These are phyloP conservation scores for Dianthus caryophyllus DNA, from an alignment of 148 eudicot species.

Conservation along the genomic window DNA sequence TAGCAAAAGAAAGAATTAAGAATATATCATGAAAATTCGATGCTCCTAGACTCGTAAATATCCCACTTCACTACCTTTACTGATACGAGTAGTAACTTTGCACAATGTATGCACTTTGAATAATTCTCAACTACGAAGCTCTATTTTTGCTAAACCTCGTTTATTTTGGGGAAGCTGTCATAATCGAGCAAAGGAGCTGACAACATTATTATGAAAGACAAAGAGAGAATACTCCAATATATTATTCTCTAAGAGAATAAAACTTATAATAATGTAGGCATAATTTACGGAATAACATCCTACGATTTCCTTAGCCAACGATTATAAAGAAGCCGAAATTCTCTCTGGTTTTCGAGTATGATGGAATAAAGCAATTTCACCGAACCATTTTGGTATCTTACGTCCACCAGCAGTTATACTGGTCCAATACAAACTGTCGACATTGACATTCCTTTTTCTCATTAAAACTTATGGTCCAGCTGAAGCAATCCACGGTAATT, in stretches of 20 bases:
- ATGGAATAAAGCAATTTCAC: neutral
- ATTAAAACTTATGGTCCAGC: no score
- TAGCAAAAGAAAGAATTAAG: neutral
- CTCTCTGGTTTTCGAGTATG: neutral
- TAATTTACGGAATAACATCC: neutral
- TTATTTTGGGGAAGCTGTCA: neutral
- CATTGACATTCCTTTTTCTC: no score
- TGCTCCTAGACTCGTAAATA: conserved; percentile 6
- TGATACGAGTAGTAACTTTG: no score
- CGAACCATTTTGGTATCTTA: neutral
- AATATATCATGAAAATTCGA: conserved; percentile 8
- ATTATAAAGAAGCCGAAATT: neutral
- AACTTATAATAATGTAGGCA: neutral
- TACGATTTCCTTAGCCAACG: neutral
- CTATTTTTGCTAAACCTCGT: neutral
- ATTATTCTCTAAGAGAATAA: neutral
- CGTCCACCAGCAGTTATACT: neutral
- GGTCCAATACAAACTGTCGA: no score
- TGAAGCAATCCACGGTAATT: neutral
- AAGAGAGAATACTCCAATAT: neutral
- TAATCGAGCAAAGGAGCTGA: neutral
- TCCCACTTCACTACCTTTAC: conserved; percentile 8
- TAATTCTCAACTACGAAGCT: neutral
- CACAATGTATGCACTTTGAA: neutral
- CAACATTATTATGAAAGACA: neutral